Evolutionary conservation across 2,329 filamentous ascomycete genomes (phyloP), one percentile per base, ranked within the genome.

Genomic region (Stromatinia cepivora): DNA sequence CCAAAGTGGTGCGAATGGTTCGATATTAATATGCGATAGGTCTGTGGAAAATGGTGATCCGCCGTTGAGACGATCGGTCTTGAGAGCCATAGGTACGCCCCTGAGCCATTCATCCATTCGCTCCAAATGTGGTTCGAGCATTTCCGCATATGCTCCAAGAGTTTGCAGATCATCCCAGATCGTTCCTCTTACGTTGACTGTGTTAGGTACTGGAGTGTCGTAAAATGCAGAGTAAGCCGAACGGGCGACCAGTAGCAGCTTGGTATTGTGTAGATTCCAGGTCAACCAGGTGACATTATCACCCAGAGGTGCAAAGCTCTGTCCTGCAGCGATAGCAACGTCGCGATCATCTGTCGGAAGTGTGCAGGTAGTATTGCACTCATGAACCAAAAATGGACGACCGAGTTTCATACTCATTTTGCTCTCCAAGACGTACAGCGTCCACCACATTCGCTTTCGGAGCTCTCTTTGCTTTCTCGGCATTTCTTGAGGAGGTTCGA

Each of bases 391-490:
- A 31, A 78, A 77, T 0, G 80, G 80, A 1, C 79, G 77, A 11
- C 80, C 80, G 13, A 81, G 75, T 48, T 80, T 77, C 76, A 81
- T 79, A 58, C 75, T 76, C 22, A 75, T 75, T 53, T 80, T 80
- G 65, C 74, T 78, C 67, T 84, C 83, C 45, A 84, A 74, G 6
- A 77, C 75, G 71, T 81, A 84, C 4, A 84, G 68, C 0, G 74
- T 76, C 82, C 82, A 84, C 83, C 83, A 84, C n/a, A 84, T 57
- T 1, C 81, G 78, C 69, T 79, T 82, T 6, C 81, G 79, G 67
- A 82, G 70, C 70, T 83, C 81, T 56, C 75, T 72, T 65, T 81
- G 70, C 4, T 66, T 46, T 25, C 69, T 57, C n/a, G 72, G 73
- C 69, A 82, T 73, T 54, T 71, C 70, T n/a, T 73, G 57, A 0